Conservation (phyloP, 2,329 filamentous ascomycete species). For the Phyllosticta citrichinensis region DNA sequence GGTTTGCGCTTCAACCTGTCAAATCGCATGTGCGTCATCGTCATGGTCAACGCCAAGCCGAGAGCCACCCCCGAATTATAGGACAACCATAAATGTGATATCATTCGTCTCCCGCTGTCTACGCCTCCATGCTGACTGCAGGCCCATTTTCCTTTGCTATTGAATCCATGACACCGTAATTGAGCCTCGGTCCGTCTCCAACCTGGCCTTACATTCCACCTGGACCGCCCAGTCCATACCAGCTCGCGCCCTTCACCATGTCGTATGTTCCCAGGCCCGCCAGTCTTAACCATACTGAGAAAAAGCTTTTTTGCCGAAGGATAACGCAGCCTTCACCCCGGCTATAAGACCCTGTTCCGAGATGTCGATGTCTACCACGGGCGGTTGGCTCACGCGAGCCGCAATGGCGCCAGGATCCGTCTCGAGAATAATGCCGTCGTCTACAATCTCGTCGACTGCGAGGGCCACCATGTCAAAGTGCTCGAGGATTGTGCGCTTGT, state of each 20-base stretch:
- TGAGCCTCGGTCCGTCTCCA: not conserved
- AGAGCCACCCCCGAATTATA: not conserved
- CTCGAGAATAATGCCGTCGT: constrained; percentile 79
- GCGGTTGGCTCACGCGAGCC: constrained; percentile 83
- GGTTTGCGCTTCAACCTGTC: not conserved
- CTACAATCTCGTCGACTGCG: constrained; percentile 71
- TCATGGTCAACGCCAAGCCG: constrained; percentile 3
- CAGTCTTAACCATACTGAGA: not conserved
- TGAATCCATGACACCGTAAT: not conserved
- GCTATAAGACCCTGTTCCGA: constrained; percentile 94
- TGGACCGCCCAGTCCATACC: no score
- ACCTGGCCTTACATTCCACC: not conserved
- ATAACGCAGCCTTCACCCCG: constrained; percentile 74
- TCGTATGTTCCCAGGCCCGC: not conserved
- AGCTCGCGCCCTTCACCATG: no score
- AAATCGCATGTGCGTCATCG: constrained; percentile 7
- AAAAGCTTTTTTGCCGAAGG: no score
- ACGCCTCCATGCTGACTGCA: not conserved
- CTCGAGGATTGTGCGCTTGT: constrained; percentile 95
- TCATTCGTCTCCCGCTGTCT: not conserved
- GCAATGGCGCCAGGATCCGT: constrained; percentile 93
- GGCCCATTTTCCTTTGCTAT: not conserved
- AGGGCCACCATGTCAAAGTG: constrained; percentile 96
- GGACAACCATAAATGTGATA: not conserved
- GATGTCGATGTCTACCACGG: constrained; percentile 87